phyloP scores from a whole-genome alignment of 2,329 filamentous ascomycete species.

The Aspergillus pseudotamarii region DNA sequence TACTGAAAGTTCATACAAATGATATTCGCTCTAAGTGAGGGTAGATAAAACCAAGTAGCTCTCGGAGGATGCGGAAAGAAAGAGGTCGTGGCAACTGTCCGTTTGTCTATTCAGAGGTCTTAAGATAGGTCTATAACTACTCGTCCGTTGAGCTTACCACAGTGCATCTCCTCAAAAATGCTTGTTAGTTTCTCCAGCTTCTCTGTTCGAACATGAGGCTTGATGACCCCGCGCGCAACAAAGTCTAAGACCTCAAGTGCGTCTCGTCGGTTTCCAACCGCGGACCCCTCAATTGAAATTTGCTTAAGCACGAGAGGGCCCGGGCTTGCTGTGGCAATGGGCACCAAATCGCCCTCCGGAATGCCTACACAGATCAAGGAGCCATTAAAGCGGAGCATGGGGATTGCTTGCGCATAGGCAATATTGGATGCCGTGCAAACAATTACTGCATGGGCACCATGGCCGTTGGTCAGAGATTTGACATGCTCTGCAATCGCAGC shows the following conservation, averaged over 20 bases:
- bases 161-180: neutral
- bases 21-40: no score
- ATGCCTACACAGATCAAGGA: slow-evolving; percentile 56
- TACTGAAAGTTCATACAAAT: no score
- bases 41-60: no score
- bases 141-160: neutral
- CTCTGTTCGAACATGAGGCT: neutral
- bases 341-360: slow-evolving; percentile 39
- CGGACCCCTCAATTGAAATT: neutral
- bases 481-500: slow-evolving; percentile 58
- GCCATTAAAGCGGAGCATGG: slow-evolving; percentile 51
- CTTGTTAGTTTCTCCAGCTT: neutral
- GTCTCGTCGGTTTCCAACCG: neutral
- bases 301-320: neutral
- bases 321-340: neutral
- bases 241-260: neutral
- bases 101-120: no score
- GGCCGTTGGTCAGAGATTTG: slow-evolving; percentile 56
- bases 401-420: slow-evolving; percentile 52
- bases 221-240: neutral
- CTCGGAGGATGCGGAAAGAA: no score
- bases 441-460: slow-evolving; percentile 64
- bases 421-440: slow-evolving; percentile 55
- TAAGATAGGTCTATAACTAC: neutral
- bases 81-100: no score